Evolutionary conservation across 306 rosid genomes (phyloP), one percentile per base, ranked within the genome.

Genomic region (Cucumis hystrix): DNA sequence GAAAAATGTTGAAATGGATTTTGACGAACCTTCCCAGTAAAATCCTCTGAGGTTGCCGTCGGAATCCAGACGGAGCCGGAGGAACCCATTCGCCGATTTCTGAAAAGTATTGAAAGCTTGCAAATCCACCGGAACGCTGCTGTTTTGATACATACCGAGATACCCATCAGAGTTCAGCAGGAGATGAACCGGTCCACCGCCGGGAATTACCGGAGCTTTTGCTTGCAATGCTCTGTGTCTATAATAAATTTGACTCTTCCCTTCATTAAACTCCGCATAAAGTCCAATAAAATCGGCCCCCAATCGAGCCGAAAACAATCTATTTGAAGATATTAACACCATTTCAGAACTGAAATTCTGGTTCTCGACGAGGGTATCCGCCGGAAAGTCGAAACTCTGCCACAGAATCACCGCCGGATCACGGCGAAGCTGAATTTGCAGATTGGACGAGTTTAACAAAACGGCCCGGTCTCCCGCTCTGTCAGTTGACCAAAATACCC

Each of bases 1-100:
- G 57, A 52, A 52, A 52, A 17, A 0, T 5, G 6, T 52, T 52
- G 7, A 16, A 52, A 52, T 17, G 57, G 57, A 55, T 47, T 45
- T 43, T 70, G 8, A 47, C 7, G 82, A 80, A 18, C 88, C 86
- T 71, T 86, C 86, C 98, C 97, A 95, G 55, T 80, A 92, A 81
- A 87, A 90, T 10, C 87, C 98, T 59, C 75, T 82, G 10, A 95
- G 82, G 56, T 95, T 92, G 54, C 98, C 97, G 81, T 95, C 97
- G 12, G 58, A 28, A 81, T 92, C 97, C 18, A 92, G 39, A 47
- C 91, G 86, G 66, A 95, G 15, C 21, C 80, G 28, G 25, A 88
- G 80, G 72, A 92, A 85, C 33, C 93, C 89, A 12, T 75, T 74
- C 62, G 62, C 37, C 0, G 74, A 43, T 4, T 83, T 84, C 54